Conservation (phyloP, 805 yeast species). For the Cyberlindnera euphorbiiphila region DNA sequence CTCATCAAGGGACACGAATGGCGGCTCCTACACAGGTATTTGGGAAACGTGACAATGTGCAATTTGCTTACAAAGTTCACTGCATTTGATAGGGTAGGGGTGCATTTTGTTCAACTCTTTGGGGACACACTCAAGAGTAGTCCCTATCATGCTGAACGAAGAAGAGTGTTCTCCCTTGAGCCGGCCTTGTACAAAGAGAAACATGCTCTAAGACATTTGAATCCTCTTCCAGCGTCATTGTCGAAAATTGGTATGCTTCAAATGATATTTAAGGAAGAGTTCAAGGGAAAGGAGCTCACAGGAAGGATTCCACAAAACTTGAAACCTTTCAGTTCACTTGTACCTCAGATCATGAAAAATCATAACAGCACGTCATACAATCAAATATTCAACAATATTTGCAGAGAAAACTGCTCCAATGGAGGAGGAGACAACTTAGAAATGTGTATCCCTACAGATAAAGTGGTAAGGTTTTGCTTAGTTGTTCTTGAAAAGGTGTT, state of each 20-base stretch:
- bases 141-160: background rate
- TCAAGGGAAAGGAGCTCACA: constrained; percentile 16
- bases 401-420: constrained; percentile 23
- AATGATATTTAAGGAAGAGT: constrained; percentile 14
- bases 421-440: constrained; percentile 28
- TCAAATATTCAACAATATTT: constrained; percentile 34
- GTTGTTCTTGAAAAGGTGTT: constrained; percentile 43
- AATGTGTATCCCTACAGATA: constrained; percentile 28
- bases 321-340: constrained; percentile 16
- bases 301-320: constrained; percentile 24
- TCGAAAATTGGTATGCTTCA: constrained; percentile 3
- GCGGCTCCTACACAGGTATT: constrained; percentile 27
- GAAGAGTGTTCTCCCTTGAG: constrained; percentile 9
- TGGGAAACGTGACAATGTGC: constrained; percentile 16
- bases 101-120: constrained; percentile 15
- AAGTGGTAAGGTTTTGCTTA: constrained; percentile 41
- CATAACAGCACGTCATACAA: constrained; percentile 36
- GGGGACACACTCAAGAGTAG: constrained; percentile 13
- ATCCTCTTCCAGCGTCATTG: constrained; percentile 15
- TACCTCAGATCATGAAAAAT: constrained; percentile 26
- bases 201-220: background rate
- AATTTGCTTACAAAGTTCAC: constrained; percentile 14
- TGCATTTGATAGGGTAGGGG: constrained; percentile 8
- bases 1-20: constrained; percentile 42
- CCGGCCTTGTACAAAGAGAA: constrained; percentile 16